Evolutionary conservation across 495 filamentous ascomycete genomes (phyloP), one percentile per base, ranked within the genome.

Genomic region (Neurospora africana): DNA sequence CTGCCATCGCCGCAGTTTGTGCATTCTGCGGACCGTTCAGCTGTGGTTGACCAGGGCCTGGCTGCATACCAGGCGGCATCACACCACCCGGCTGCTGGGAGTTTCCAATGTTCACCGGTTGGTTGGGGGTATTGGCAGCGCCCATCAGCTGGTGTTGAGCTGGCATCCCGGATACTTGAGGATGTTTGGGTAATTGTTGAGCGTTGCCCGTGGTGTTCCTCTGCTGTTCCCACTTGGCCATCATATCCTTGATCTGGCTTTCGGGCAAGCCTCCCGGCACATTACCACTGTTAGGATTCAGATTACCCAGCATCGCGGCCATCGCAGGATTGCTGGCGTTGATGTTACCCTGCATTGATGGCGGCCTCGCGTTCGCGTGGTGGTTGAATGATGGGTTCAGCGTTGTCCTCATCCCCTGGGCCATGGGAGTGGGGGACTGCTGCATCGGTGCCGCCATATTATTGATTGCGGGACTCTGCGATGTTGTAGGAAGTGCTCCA

Each of bases 401-500:
- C 15, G 71, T 80, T 5, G 71, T 74, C 65, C 73, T 77, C 61
- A 76, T 72, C 33, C 78, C 76, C 38, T 82, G 83, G 43, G 76
- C 78, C 81, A 84, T 83, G 44, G 82, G 78, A 0, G 80, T 78
- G 21, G 84, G 81, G 15, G 84, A 80, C 30, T 83, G 82, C 30
- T 80, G 79, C 75, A 85, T 81, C 17, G 85, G 85, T 2, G 84
- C 79, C 65, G 84, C 87, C 47, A 86, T 70, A 2, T 83, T 85
- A 58, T 79, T 79, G 84, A 87, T 84, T 1, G 79, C 83, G 9
- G 86, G 86, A 70, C 84, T 87, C 71, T 86, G 86, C 9, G 85
- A 85, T 21, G 83, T 78, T 17, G 79, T 78, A 15, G 83, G 79
- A 13, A 79, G 79, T 0, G 79, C 84, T 19, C 78, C 75, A 69